Conservation (phyloP, 495 filamentous ascomycete genomes). For the Aspergillus ellipticus region DNA sequence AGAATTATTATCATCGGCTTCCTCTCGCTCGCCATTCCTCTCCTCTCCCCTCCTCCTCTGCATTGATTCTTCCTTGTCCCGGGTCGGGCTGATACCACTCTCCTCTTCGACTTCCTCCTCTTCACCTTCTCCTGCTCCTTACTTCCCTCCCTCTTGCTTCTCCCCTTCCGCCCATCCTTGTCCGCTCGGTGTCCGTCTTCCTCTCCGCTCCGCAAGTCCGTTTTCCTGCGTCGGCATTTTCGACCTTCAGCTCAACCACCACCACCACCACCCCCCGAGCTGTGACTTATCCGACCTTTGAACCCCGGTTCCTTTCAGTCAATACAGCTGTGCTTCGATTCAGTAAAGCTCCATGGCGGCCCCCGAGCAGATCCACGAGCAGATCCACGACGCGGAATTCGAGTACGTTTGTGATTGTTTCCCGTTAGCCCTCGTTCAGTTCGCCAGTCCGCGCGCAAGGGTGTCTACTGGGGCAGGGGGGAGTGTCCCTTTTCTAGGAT, state of each 20-base stretch:
- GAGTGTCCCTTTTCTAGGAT: neutral
- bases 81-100: neutral
- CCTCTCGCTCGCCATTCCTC: neutral
- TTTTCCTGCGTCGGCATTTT: slow-evolving; percentile 20
- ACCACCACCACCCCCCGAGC: slow-evolving; percentile 2
- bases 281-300: slow-evolving; percentile 3
- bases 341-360: slow-evolving; percentile 42
- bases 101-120: neutral
- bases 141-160: slow-evolving; percentile 7
- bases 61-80: neutral
- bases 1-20: slow-evolving; percentile 3
- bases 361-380: slow-evolving; percentile 33
- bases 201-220: slow-evolving; percentile 18
- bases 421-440: neutral
- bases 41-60: slow-evolving; percentile 1
- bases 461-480: neutral
- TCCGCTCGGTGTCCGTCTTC: slow-evolving; percentile 13
- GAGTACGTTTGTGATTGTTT: slow-evolving; percentile 37
- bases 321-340: slow-evolving; percentile 36
- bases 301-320: slow-evolving; percentile 10
- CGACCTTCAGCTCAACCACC: slow-evolving; percentile 4
- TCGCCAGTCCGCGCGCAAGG: neutral
- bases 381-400: slow-evolving; percentile 65
- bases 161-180: slow-evolving; percentile 1
- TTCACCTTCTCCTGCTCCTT: slow-evolving; percentile 3